These are phyloP conservation scores for Eutypa lata DNA, from an alignment of 2,329 filamentous ascomycete species.

Conservation along the genomic window DNA sequence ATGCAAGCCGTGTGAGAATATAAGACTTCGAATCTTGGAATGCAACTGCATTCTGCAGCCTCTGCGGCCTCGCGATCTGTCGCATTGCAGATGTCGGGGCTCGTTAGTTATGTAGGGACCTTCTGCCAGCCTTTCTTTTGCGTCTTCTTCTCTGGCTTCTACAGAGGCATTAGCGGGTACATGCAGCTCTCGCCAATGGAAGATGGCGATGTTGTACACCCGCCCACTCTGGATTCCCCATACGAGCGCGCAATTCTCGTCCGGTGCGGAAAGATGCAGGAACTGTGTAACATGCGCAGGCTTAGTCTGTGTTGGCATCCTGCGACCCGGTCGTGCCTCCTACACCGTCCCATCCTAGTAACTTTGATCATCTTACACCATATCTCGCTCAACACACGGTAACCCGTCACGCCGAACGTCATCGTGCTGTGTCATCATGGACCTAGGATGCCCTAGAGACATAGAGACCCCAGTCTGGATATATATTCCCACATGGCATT, in stretches of 20 bases:
- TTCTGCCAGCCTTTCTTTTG: constrained; percentile 7
- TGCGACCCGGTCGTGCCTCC: constrained; percentile 8
- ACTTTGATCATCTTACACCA: constrained; percentile 9
- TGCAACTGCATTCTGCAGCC: constrained; percentile 10
- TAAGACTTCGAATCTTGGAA: constrained; percentile 16
- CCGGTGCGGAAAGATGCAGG: constrained; percentile 26
- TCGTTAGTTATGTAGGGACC: constrained; percentile 8
- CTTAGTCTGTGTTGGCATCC: constrained; percentile 13
- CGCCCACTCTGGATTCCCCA: constrained; percentile 12
- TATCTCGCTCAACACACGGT: constrained; percentile 8
- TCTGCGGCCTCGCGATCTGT: constrained; percentile 16
- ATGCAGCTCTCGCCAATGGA: constrained; percentile 19
- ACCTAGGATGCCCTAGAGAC: constrained; percentile 8
- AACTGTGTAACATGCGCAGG: constrained; percentile 20
- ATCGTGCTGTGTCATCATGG: constrained; percentile 8
- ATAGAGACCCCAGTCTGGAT: constrained; percentile 15
- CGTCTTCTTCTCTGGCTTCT: constrained; percentile 10
- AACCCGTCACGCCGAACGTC: constrained; percentile 19
- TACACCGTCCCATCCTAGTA: constrained; percentile 9
- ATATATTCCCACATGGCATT: constrained; percentile 23
- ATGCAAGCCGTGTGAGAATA: constrained; percentile 17
- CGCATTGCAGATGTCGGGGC: constrained; percentile 19
- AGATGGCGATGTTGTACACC: constrained; percentile 17
- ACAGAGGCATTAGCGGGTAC: constrained; percentile 17
- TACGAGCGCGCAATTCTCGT: constrained; percentile 31